Evolutionary conservation across 225 moss, liverwort and hornwort genomes (phyloP).

Genomic region (Bryum argenteum): DNA sequence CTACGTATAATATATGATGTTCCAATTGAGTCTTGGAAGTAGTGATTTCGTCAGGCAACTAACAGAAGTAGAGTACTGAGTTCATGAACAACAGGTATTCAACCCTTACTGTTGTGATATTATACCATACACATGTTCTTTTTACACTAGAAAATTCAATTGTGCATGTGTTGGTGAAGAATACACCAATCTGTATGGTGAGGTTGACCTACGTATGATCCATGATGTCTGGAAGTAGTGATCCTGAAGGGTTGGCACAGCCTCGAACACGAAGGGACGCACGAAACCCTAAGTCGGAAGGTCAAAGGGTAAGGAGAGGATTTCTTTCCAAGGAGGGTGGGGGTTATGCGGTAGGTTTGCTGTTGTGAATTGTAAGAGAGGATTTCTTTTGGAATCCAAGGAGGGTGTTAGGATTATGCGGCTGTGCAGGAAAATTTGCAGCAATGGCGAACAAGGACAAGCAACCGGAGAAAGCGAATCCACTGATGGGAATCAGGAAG

Average conservation of each 20-base stretch:
- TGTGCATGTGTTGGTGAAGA: not conserved
- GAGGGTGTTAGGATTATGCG: not conserved
- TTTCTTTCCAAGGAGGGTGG: not conserved
- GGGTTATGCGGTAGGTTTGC: not conserved
- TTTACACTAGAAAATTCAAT: not conserved
- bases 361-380: no score
- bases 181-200: not conserved
- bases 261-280: conserved; percentile 22
- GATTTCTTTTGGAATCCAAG: not conserved
- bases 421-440: not conserved
- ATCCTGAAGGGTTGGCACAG: conserved; percentile 9
- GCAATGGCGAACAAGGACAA: conserved; percentile 11
- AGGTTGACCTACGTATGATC: no score
- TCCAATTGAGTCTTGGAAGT: not conserved
- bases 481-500: conserved; percentile 14
- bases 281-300: conserved; percentile 16
- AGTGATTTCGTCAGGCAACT: not conserved
- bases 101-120: no score
- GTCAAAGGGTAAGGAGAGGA: conserved; percentile 32
- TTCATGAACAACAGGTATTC: no score
- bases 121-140: not conserved
- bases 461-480: not conserved
- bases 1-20: no score
- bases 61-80: no score
- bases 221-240: not conserved